Conservation (phyloP, 2,329 filamentous ascomycete species). For the Alternaria triticina region DNA sequence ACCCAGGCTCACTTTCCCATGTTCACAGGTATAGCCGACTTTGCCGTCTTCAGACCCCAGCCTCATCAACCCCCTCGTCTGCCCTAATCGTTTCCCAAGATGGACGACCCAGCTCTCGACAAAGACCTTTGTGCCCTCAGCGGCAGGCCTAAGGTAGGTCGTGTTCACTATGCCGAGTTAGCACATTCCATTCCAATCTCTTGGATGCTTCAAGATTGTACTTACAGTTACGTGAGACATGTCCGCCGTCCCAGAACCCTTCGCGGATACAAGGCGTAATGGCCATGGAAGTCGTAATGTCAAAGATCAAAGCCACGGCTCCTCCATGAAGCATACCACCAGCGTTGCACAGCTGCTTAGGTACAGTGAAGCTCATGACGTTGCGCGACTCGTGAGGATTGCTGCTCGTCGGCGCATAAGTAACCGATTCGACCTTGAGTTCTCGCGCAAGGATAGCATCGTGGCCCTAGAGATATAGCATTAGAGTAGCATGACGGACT, state of each 20-base stretch:
- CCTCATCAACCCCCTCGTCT: slow-evolving; percentile 51
- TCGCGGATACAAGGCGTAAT: slow-evolving; percentile 39
- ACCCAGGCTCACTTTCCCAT: slow-evolving; percentile 43
- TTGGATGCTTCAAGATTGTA: not conserved
- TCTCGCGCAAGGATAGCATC: slow-evolving; percentile 39
- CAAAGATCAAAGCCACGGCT: slow-evolving; percentile 61
- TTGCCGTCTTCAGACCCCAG: slow-evolving; percentile 44
- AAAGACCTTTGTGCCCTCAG: slow-evolving; percentile 48
- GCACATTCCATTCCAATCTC: not conserved
- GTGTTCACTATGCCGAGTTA: slow-evolving; percentile 47
- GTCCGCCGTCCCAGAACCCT: slow-evolving; percentile 53
- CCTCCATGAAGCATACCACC: slow-evolving; percentile 61
- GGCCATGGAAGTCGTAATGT: slow-evolving; percentile 58
- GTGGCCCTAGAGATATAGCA: slow-evolving; percentile 31
- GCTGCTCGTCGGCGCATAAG: slow-evolving; percentile 29
- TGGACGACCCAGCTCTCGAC: slow-evolving; percentile 55
- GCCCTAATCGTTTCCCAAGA: slow-evolving; percentile 51
- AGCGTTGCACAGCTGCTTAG: slow-evolving; percentile 51
- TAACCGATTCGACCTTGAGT: slow-evolving; percentile 46
- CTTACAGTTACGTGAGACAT: slow-evolving; percentile 44
- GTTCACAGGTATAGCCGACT: slow-evolving; percentile 49
- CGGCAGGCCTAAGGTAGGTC: slow-evolving; percentile 53
- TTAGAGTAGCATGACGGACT: slow-evolving; percentile 4
- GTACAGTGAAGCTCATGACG: slow-evolving; percentile 55
- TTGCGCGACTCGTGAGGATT: slow-evolving; percentile 45